A percentile compares a stretch with the other conserved stretches of the same genome.
These are phyloP conservation scores for Sugiyamaella chiloensis DNA, from an alignment of 805 yeast species.

Conservation along the genomic window DNA sequence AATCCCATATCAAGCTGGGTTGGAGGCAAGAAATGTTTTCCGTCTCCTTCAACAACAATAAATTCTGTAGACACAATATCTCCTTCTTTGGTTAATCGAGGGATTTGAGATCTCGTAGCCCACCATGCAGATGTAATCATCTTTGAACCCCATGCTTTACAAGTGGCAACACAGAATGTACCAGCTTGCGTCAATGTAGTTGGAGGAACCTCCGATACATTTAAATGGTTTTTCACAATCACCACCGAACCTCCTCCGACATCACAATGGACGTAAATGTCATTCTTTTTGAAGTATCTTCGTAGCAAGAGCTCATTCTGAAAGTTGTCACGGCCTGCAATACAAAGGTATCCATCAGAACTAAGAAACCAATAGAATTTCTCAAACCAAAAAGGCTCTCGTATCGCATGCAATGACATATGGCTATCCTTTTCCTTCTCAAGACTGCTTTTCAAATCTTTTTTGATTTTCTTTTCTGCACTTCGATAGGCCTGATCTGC, in stretches of 20 bases:
- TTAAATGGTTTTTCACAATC: constrained; percentile 74
- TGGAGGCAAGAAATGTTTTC: constrained; percentile 60
- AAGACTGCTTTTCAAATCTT: constrained; percentile 60
- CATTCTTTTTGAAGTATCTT: constrained; percentile 70
- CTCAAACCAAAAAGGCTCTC: constrained; percentile 87
- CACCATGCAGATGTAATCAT: constrained; percentile 82
- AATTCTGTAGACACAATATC: constrained; percentile 64
- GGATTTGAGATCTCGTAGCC: constrained; percentile 64
- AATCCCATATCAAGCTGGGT: constrained; percentile 88
- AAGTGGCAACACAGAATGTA: constrained; percentile 68
- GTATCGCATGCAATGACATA: constrained; percentile 48
- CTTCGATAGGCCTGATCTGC: constrained; percentile 75
- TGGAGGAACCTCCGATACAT: constrained; percentile 69
- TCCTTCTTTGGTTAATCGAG: constrained; percentile 47
- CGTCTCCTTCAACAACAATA: constrained; percentile 50
- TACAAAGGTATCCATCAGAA: constrained; percentile 78
- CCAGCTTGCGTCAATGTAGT: constrained; percentile 89
- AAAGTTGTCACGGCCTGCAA: constrained; percentile 78
- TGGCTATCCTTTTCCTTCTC: constrained; percentile 53
- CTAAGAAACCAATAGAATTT: constrained; percentile 94
- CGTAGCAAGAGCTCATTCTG: constrained; percentile 81
- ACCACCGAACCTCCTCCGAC: constrained; percentile 71
- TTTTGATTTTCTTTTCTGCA: constrained; percentile 72
- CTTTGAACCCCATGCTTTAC: constrained; percentile 84
- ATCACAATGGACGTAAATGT: constrained; percentile 71